Evolutionary conservation across 2,329 filamentous ascomycete species (phyloP), one percentile per base, ranked within the genome.

Genomic region (Ceratocystis ficicola): DNA sequence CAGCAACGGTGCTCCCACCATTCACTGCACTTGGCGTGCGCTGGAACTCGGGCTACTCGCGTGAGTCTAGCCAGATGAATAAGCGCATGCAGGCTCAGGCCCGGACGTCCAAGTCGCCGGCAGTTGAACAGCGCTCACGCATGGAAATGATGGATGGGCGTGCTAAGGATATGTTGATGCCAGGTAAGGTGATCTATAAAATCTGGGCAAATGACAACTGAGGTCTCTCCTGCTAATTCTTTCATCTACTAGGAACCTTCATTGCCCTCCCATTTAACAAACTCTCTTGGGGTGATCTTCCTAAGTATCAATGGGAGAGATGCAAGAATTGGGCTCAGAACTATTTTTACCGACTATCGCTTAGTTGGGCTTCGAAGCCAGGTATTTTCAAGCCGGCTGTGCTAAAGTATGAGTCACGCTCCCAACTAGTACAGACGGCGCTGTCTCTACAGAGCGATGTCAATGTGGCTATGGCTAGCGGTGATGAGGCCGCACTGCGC

Each of bases 401-500:
- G n/a, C 78, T 79, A 71, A 77, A 79, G 70, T 72, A 79, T 30
- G 66, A 67, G n/a, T 70, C 74, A 30, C 76, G 76, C 15, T 69
- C 73, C 25, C 72, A 73, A 64, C 75, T 83, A 60, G 73, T 77
- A 7, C 79, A 83, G 1, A 78, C 79, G 0, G 86, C 85, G 41
- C 79, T 82, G 70, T 78, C 77, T 22, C 76, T 88, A 71, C 85
- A 89, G 73, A 75, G 76, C 64, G 75, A 81, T 69, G 82, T 89
- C 78, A 83, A 84, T 70, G 78, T 79, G 67, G 82, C 82, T 3
- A 80, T 87, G 62, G 86, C 86, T 5, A 74, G 75, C 1, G 84
- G 83, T 67, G 82, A 87, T 75, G 75, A 76, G 69, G 69, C 71
- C 1, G 75, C 78, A 4, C 75, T 88, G 30, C 74, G 77, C 59